Base-by-base conservation (phyloP, 2,329 filamentous ascomycete genomes). In the Dryadomyces quercus-mongolicae region DNA sequence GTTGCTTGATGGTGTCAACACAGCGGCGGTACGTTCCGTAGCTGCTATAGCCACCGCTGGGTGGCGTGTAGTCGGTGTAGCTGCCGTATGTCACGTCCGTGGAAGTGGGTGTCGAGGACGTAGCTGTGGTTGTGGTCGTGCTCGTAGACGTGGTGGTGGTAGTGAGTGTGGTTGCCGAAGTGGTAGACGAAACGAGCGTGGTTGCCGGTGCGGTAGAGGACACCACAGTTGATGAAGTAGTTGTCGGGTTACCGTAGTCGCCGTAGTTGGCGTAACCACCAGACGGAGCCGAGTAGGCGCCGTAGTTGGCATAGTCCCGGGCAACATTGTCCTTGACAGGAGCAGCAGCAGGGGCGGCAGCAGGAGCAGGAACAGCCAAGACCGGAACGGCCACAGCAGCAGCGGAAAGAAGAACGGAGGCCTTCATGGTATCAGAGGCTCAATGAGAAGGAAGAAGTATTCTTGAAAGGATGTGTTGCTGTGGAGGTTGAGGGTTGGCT, bases 281-380 rank as follows among this genome's bases (percentile, higher is more conserved):
- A 3, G n/a, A 18, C 3, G 45, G 49, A 10, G 49, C n/a, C 18
- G 38, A 36, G 52, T 57, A 59, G 42, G 44, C 45, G 49, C 46
- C 45, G 42, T 60, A 59, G 34, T 21, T 51, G 47, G 40, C 46
- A 10, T 56, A 59, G 53, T 44, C 46, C 20, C 36, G 52, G n/a
- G 34, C n/a, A 42, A 36, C 36, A 36, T 40, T 53, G 12, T 51
- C 45, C n/a, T 49, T 44, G 5, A 36, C 44, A 13, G 50, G 36
- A 20, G 18, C 46, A 5, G 34, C 25, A 31, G 25, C 25, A 31
- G 25, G 25, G 8, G 25, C 12, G 38, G 38, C 38, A 13, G 12
- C 12, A 13, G 38, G 20, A 13, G 54, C 42, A 1, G 55, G 57
- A 13, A 55, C 56, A 16, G 49, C 55, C 10, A 57, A 31, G 5